Evolutionary conservation across 2,329 filamentous ascomycete species (phyloP).

Genomic region (Fusarium brevicatenulatum): DNA sequence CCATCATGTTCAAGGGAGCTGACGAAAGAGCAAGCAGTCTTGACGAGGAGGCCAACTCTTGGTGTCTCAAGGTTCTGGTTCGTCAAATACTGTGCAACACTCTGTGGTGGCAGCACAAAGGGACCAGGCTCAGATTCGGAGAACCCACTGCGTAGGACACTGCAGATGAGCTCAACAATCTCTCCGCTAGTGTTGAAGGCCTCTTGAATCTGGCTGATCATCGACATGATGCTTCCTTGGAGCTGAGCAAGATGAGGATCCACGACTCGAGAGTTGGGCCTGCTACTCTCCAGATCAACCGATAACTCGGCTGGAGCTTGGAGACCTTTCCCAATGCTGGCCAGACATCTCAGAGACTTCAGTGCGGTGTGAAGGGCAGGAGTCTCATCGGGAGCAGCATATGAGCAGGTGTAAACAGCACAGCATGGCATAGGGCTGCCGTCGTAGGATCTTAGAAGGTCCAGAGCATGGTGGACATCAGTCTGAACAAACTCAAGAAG

Average conservation of each 20-base stretch:
- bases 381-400: slow-evolving; percentile 53
- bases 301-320: slow-evolving; percentile 74
- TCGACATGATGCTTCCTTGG: slow-evolving; percentile 59
- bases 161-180: slow-evolving; percentile 76
- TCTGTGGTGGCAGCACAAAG: slow-evolving; percentile 76
- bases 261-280: not conserved
- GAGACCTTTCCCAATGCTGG: slow-evolving; percentile 76
- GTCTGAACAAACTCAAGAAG: slow-evolving; percentile 63
- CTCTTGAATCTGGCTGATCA: slow-evolving; percentile 59
- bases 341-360: slow-evolving; percentile 72
- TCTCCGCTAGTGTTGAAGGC: slow-evolving; percentile 71
- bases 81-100: slow-evolving; percentile 74
- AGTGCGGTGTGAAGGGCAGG: slow-evolving; percentile 60
- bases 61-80: slow-evolving; percentile 69
- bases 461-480: slow-evolving; percentile 56
- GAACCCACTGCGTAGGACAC: slow-evolving; percentile 77
- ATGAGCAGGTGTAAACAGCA: slow-evolving; percentile 39
- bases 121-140: slow-evolving; percentile 78
- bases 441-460: slow-evolving; percentile 29
- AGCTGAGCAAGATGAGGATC: slow-evolving; percentile 45
- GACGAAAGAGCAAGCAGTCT: slow-evolving; percentile 76
- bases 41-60: slow-evolving; percentile 74
- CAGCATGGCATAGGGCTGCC: slow-evolving; percentile 37
- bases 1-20: slow-evolving; percentile 64
- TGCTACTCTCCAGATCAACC: slow-evolving; percentile 71